Evolutionary conservation across 208 protist genomes (phyloP).

Genomic region (Trichomonas gallinae): DNA sequence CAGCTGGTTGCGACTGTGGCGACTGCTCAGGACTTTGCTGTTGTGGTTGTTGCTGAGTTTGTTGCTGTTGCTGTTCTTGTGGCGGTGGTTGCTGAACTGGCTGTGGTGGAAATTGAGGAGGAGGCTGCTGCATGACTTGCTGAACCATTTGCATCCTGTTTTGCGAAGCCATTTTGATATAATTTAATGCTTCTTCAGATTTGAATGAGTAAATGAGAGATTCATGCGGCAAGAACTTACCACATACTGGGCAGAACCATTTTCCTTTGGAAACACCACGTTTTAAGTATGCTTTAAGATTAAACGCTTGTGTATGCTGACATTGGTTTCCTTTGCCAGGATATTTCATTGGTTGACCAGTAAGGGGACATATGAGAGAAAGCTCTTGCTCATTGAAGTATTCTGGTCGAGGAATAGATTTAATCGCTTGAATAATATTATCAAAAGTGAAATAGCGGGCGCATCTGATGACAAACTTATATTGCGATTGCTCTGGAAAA

Average conservation of each 20-base stretch:
- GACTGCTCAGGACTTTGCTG: too few species aligned
- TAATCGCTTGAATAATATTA: not conserved
- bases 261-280: not conserved
- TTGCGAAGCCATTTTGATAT: not conserved
- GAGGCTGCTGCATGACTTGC: not conserved
- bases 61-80: not conserved
- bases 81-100: too few species aligned
- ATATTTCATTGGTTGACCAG: not conserved
- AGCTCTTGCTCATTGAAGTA: not conserved
- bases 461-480: not conserved
- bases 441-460: not conserved
- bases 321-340: not conserved
- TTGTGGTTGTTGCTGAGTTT: not conserved
- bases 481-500: not conserved
- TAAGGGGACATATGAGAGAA: not conserved
- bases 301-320: not conserved
- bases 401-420: too few species aligned
- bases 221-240: not conserved
- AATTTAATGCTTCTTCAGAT: not conserved
- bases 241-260: not conserved
- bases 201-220: not conserved
- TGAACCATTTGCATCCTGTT: not conserved
- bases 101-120: too few species aligned
- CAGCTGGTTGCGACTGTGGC: not conserved
- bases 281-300: not conserved